Evolutionary conservation across 495 filamentous ascomycete species (phyloP).

Genomic region (Penicillium alfredii): DNA sequence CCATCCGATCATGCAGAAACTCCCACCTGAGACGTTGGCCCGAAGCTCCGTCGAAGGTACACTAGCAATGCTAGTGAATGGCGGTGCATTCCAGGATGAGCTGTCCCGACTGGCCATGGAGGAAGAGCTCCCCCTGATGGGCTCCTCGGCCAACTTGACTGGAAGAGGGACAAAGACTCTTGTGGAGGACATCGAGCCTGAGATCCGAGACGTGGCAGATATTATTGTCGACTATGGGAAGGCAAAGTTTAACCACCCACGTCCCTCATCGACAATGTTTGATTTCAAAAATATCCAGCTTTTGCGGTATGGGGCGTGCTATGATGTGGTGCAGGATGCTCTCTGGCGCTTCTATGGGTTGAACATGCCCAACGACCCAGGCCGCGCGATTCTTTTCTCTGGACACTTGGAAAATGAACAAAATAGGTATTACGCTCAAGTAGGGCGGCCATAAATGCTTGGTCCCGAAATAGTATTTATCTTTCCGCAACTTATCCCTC

Average conservation of each 20-base stretch:
- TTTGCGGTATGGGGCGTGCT: slow-evolving; percentile 30
- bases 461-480: too few relatives aligned
- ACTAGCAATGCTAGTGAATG: slow-evolving; percentile 25
- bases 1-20: slow-evolving; percentile 13
- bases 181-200: slow-evolving; percentile 27
- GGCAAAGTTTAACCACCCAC: slow-evolving; percentile 18
- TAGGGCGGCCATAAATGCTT: too few relatives aligned
- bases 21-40: slow-evolving; percentile 1
- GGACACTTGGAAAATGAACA: slow-evolving; percentile 4
- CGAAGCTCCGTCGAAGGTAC: slow-evolving; percentile 16
- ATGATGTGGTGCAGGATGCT: slow-evolving; percentile 25
- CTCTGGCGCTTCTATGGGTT: slow-evolving; percentile 19
- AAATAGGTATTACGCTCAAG: too few relatives aligned
- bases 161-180: slow-evolving; percentile 21
- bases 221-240: slow-evolving; percentile 29
- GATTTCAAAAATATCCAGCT: slow-evolving; percentile 21
- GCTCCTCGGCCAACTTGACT: slow-evolving; percentile 25
- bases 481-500: too few relatives aligned
- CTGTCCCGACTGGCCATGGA: slow-evolving; percentile 13
- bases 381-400: slow-evolving; percentile 9
- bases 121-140: slow-evolving; percentile 14
- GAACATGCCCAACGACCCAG: slow-evolving; percentile 20
- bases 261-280: slow-evolving; percentile 28
- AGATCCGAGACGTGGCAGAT: slow-evolving; percentile 19
- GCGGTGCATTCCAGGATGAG: slow-evolving; percentile 21